A percentile compares a stretch with the other conserved stretches of the same genome.
phyloP scores from a whole-genome alignment of 345 rosid species.

The Lumnitzera littorea region DNA sequence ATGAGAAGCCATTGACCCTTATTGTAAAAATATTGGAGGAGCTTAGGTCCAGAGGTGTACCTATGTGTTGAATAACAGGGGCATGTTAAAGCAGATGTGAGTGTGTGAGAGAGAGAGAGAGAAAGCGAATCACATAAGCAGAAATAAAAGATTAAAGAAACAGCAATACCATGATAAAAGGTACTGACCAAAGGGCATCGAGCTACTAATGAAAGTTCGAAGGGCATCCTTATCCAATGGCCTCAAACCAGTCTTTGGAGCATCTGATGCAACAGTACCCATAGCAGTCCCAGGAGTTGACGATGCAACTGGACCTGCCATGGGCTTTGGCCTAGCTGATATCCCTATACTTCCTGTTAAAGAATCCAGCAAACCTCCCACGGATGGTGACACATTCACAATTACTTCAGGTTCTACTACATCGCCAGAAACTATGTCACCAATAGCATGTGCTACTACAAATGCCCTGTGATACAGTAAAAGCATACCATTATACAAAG shows the following conservation, averaged over 20 bases:
- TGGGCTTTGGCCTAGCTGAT: constrained; percentile 75
- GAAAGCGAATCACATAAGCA: constrained; percentile 5
- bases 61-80: constrained; percentile 22
- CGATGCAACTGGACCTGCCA: constrained; percentile 70
- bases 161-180: constrained; percentile 21
- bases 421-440: constrained; percentile 78
- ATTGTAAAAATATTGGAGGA: constrained; percentile 52
- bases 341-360: constrained; percentile 91
- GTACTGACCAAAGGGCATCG: constrained; percentile 92
- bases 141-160: constrained; percentile 16
- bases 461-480: constrained; percentile 49
- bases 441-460: constrained; percentile 81
- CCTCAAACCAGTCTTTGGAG: constrained; percentile 71
- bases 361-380: constrained; percentile 93
- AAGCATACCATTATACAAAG: constrained; percentile 2
- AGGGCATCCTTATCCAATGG: constrained; percentile 71
- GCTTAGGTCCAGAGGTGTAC: constrained; percentile 85
- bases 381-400: constrained; percentile 62
- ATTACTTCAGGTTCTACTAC: constrained; percentile 78
- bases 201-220: constrained; percentile 57
- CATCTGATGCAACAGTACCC: constrained; percentile 56
- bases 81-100: constrained; percentile 5
- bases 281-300: constrained; percentile 41
- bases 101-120: constrained; percentile 10
- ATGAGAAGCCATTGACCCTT: constrained; percentile 70